phyloP scores from a whole-genome alignment of 2,329 filamentous ascomycete species.

The Lecanicillium sp. region DNA sequence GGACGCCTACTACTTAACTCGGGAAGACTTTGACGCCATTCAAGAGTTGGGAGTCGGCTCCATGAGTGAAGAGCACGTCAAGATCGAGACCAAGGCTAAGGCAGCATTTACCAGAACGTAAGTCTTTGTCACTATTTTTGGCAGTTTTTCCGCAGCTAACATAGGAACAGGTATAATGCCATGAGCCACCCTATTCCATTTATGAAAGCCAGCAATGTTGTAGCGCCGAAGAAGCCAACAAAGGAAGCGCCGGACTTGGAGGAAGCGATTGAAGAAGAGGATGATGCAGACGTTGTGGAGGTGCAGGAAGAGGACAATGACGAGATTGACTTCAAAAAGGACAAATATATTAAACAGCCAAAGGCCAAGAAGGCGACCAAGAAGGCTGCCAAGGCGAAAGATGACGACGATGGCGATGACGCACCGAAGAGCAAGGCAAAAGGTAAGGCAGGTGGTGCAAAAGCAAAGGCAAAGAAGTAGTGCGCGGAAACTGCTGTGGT shows the following conservation, averaged over 20 bases:
- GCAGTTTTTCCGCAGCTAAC: constrained; percentile 3
- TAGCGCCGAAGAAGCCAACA: constrained; percentile 61
- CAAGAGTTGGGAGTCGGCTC: constrained; percentile 83
- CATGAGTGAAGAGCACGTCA: constrained; percentile 67
- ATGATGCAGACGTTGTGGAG: constrained; percentile 58
- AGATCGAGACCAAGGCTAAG: constrained; percentile 80
- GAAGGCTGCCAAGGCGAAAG: constrained; percentile 35
- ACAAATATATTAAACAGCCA: constrained; percentile 92
- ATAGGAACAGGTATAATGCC: constrained; percentile 64
- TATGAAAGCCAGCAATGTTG: constrained; percentile 80
- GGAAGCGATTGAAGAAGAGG: constrained; percentile 90
- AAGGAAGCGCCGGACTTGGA: constrained; percentile 87
- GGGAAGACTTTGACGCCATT: constrained; percentile 90
- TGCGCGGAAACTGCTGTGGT: no score
- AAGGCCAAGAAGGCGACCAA: constrained; percentile 57
- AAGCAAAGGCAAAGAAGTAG: constrained; percentile 21
- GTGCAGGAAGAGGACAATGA: constrained; percentile 61
- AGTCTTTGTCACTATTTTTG: constrained; percentile 29
- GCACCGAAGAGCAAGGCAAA: constrained; percentile 48
- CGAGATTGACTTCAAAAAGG: constrained; percentile 78
- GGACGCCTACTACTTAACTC: constrained; percentile 93
- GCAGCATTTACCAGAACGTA: constrained; percentile 80
- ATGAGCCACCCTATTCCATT: constrained; percentile 87
- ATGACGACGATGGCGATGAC: constrained; percentile 42
- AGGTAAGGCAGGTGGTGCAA: constrained; percentile 40